These are phyloP conservation scores for Chrysoporthe puriensis DNA, from an alignment of 2,329 filamentous ascomycete genomes.

Conservation along the genomic window DNA sequence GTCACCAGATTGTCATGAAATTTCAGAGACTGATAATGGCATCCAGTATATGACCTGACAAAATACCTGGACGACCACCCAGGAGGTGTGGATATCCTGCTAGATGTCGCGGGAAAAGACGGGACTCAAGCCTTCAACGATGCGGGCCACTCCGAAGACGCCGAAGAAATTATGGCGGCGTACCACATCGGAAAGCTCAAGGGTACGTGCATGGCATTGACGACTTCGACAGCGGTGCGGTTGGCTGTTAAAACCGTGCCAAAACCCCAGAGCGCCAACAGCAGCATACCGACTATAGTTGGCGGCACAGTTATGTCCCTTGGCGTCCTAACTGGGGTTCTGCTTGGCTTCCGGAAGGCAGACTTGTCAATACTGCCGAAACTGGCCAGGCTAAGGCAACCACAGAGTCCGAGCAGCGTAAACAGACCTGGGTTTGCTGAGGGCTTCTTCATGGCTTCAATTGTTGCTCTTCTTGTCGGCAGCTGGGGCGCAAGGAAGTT, in stretches of 20 bases:
- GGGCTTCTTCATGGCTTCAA: conserved; percentile 43
- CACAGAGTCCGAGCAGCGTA: conserved; percentile 13
- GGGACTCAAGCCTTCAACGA: conserved; percentile 82
- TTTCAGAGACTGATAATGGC: background rate
- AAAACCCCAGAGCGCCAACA: conserved; percentile 6
- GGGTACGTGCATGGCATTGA: conserved; percentile 30
- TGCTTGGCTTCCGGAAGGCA: conserved; percentile 19
- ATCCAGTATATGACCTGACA: conserved; percentile 60
- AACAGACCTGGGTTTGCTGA: conserved; percentile 40
- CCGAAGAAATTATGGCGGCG: conserved; percentile 46
- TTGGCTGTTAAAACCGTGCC: conserved; percentile 19
- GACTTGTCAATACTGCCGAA: conserved; percentile 31
- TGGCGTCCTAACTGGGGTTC: conserved; percentile 21
- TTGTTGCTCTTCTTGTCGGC: conserved; percentile 39
- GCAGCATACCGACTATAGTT: conserved; percentile 16
- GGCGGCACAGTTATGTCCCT: conserved; percentile 23
- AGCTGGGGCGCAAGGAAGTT: conserved; percentile 37
- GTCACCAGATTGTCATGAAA: background rate
- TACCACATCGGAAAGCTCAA: conserved; percentile 45
- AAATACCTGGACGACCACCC: conserved; percentile 64
- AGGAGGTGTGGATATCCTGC: conserved; percentile 76
- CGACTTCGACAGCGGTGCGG: conserved; percentile 20
- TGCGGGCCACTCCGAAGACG: conserved; percentile 76
- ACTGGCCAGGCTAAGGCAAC: conserved; percentile 15
- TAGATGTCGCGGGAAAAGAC: conserved; percentile 78